Conservation (phyloP, 73 alveolate species). For the Uronychia binucleata region DNA sequence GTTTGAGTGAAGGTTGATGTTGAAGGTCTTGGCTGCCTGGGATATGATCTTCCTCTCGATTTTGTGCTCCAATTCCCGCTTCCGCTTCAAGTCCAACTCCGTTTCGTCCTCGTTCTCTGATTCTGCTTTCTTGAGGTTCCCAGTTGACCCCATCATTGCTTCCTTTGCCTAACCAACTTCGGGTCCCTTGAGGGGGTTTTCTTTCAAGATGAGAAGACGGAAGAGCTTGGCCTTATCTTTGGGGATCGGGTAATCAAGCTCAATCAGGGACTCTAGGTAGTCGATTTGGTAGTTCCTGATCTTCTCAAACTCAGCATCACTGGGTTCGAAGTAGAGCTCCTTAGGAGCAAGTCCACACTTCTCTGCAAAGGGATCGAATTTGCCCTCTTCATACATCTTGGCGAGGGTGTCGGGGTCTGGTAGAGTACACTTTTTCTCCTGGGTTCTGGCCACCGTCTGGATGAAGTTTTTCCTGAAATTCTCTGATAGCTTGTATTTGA, state of each 20-base stretch:
- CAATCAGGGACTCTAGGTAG: conserved; percentile 1
- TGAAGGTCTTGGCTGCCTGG: conserved; percentile 5
- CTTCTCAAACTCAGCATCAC: background rate
- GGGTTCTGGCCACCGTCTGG: too few species aligned
- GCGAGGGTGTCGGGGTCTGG: background rate
- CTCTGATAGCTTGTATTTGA: background rate
- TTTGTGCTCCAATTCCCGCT: background rate
- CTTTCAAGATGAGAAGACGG: background rate
- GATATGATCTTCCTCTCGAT: conserved; percentile 8
- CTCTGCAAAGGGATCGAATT: background rate
- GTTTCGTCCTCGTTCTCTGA: background rate
- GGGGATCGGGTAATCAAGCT: conserved; percentile 5
- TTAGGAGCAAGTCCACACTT: background rate
- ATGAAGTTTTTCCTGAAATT: background rate
- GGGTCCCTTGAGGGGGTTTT: background rate
- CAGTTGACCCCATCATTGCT: background rate
- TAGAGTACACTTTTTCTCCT: background rate
- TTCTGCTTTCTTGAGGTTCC: background rate
- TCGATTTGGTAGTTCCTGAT: background rate
- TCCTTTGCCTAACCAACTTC: background rate
- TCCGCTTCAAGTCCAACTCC: background rate
- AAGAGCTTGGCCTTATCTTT: conserved; percentile 3
- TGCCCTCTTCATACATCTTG: background rate
- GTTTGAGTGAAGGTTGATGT: background rate
- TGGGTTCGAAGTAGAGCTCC: background rate